Evolutionary conservation across 139 green algal genomes (phyloP), one percentile per base, ranked within the genome.

Genomic region (Parachlorella kessleri): DNA sequence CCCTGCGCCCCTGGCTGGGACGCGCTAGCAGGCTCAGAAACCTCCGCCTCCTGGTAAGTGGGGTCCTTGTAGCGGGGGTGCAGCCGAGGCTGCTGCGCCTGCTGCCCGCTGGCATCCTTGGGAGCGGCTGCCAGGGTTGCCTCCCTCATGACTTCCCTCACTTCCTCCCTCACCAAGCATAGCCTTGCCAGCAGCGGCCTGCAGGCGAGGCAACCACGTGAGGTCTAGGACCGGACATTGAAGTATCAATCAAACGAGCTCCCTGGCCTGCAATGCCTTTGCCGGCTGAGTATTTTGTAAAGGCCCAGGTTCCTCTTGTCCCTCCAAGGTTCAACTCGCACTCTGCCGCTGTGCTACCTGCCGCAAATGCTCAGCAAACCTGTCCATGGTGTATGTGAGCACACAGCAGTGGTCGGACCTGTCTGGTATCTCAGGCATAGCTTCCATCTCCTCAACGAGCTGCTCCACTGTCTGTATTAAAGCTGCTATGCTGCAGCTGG

Each of bases 161-260:
- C 28, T 14, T 81, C 76, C 39, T 76, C 68, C 9, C 68, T 23
- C 65, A 81, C 23, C 9, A 81, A 30, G 39, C 76, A 81, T 7
- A 81, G 42, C 40, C 33, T 55, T 7, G 76, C 59, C 21, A 81
- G 35, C 4, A 81, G 39, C 40, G 8, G n/a, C 37, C 40, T 55
- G 36, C 72, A 28, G n/a, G n/a, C n/a, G n/a, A n/a, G n/a, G n/a
- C n/a, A n/a, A n/a, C n/a, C n/a, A n/a, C n/a, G n/a, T n/a, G n/a
- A n/a, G n/a, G n/a, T n/a, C n/a, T n/a, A n/a, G n/a, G n/a, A n/a
- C n/a, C n/a, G n/a, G n/a, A n/a, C n/a, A n/a, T n/a, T n/a, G n/a
- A n/a, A n/a, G n/a, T n/a, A n/a, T n/a, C n/a, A n/a, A n/a, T n/a
- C n/a, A n/a, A n/a, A n/a, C n/a, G n/a, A n/a, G n/a, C n/a, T n/a